These are phyloP conservation scores for Dioscorea cayenensis DNA, from an alignment of 116 monocot species.

Conservation along the genomic window DNA sequence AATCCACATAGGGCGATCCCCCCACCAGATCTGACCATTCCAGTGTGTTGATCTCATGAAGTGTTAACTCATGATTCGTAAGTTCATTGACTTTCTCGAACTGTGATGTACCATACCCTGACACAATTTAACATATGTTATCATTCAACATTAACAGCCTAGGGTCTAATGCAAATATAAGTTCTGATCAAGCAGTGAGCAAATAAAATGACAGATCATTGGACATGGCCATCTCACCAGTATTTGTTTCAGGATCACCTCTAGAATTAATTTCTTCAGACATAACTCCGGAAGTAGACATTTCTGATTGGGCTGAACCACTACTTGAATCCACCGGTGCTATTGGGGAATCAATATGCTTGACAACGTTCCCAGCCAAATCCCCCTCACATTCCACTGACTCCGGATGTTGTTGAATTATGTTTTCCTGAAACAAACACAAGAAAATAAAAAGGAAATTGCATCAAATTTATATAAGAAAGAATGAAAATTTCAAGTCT, in stretches of 20 bases:
- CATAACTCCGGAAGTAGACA: conserved; percentile 25
- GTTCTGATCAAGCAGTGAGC: too few relatives aligned
- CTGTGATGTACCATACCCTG: conserved; percentile 29
- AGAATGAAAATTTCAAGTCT: background rate
- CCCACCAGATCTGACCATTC: conserved; percentile 58
- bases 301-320: conserved; percentile 52
- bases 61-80: conserved; percentile 26
- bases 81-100: conserved; percentile 16
- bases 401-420: conserved; percentile 4
- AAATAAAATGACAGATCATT: too few relatives aligned
- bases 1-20: conserved; percentile 18
- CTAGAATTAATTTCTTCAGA: conserved; percentile 72
- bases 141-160: background rate
- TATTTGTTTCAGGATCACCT: conserved; percentile 10
- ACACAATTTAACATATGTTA: background rate
- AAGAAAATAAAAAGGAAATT: background rate
- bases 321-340: conserved; percentile 35
- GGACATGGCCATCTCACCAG: conserved; percentile 29
- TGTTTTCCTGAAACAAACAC: conserved; percentile 23
- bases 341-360: conserved; percentile 25
- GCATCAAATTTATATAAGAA: background rate
- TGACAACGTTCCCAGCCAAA: conserved; percentile 9
- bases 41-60: conserved; percentile 51
- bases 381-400: conserved; percentile 15
- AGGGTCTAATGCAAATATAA: background rate